Percentiles rank a stretch among this genome's conserved stretches.
These are phyloP conservation scores for Lactarius tabidus DNA, from an alignment of 768 basidiomycete genomes.

Conservation along the genomic window DNA sequence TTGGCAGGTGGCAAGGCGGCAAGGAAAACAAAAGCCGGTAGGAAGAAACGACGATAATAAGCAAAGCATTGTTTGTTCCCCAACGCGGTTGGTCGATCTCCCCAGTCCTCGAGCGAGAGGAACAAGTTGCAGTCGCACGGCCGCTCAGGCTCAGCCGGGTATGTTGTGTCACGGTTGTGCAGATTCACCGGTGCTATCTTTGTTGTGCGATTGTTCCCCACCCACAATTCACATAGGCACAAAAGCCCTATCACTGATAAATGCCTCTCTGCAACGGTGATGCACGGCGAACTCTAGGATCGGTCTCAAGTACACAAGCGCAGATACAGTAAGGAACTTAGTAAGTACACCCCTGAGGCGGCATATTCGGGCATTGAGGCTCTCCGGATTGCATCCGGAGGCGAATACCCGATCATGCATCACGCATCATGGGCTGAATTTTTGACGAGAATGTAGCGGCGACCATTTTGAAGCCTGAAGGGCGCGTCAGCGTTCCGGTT, in stretches of 20 bases:
- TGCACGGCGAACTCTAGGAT: neutral
- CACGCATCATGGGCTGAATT: no score
- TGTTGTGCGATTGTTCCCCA: neutral
- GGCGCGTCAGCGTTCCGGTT: neutral
- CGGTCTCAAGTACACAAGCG: neutral
- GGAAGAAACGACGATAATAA: slow-evolving; percentile 16
- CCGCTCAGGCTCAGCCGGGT: neutral
- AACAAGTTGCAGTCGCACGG: neutral
- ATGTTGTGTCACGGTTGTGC: neutral
- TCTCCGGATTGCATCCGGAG: neutral
- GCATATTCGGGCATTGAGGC: neutral
- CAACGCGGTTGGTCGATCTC: neutral
- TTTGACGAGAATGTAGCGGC: no score
- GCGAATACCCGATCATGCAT: neutral
- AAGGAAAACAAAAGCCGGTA: slow-evolving; percentile 34
- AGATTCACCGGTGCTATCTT: neutral
- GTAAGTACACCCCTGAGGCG: neutral
- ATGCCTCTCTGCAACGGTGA: no score
- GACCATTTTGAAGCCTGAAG: neutral
- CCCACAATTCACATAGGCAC: no score
- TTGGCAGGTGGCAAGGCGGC: slow-evolving; percentile 61
- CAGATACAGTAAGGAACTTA: neutral
- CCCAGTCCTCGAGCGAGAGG: neutral
- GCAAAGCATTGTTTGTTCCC: neutral
- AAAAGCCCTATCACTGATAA: no score